Evolutionary conservation across 148 eudicot species (phyloP), one percentile per base, ranked within the genome.

Genomic region (Cornus florida): DNA sequence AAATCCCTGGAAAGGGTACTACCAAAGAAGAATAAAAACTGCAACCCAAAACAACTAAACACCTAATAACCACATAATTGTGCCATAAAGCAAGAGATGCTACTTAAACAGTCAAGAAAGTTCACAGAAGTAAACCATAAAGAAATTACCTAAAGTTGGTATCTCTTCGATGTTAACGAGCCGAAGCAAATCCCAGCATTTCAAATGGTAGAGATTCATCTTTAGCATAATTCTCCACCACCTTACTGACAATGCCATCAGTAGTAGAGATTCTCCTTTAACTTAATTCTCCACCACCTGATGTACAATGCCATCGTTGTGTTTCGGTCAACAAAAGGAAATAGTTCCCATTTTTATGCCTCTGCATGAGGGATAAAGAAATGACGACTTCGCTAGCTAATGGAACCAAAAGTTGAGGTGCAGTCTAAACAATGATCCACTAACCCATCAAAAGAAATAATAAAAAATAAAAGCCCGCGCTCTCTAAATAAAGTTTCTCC

Each of bases 381-480:
- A 71, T 79, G 70, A 66, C 75, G n/a, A 23, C 28, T 28, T 48
- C 5, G 71, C 57, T 65, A 53, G 38, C 46, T 10, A 77, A 80
- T 31, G 78, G 69, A 75, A 78, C 81, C 86, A 82, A 80, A 75
- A 75, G 59, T 76, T 69, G 65, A 75, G 72, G 31, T 17, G 57
- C 69, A 66, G 68, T 28, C 50, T 73, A 71, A 50, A 75, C 70
- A 76, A 57, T 74, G 74, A 71, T 81, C 78, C 75, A 70, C 67
- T 72, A 81, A 82, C 74, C 53, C 71, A 79, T 22, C 60, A 48
- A 80, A 73, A 67, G 69, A 83, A 28, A 67, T 79, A 80, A 72
- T 67, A 77, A 28, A 70, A 69, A 80, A 81, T 72, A 81, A 69
- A 84, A 64, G 77, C 79, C 75, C 81, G 81, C 78, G 77, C 88